Evolutionary conservation across 2,329 filamentous ascomycete species (phyloP), one percentile per base, ranked within the genome.

Genomic region (Ascochyta lentis): DNA sequence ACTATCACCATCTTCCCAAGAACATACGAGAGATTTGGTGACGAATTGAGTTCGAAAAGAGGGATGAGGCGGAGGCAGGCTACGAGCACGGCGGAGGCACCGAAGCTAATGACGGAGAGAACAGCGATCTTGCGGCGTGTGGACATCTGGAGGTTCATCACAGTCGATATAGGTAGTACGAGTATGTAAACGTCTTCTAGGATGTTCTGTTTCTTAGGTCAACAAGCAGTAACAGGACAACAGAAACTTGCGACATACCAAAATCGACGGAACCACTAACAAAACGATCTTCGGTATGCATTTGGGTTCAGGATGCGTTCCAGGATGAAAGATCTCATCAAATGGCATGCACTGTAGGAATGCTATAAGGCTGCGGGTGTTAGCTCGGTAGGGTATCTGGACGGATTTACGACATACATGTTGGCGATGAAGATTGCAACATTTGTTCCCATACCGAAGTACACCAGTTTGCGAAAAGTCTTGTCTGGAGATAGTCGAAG

Each of bases 1-100:
- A 74, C 61, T 22, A 75, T 70, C 52, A 70, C 59, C 56, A 74
- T 70, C 41, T 70, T 70, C 4, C 72, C 73, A 8, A 75, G 59
- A 2, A 65, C 56, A 35, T 59, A 74, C 22, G 68, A 69, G 12
- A 65, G 58, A 41, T 74, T 70, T 5, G 65, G 47, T 5, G 61
- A 60, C 3, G 42, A 56, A 49, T 64, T 61, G 16, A 75, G 61
- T 42, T 64, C 54, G 46, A 64, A 52, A 4, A 69, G 61, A 9
- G 60, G 54, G 7, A 64, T 54, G 19, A 70, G 44, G 15, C 67
- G 66, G 31, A 65, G 54, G 33, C 29, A 49, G 1, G 60, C 62
- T 29, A 67, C 55, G 23, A 69, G 49, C 6, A 75, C 68, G 16
- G 71, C 62, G 5, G 58, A 56, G 19, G 56, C 65, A n/a, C 74